Evolutionary conservation across 192 early-diverging fungal genomes (phyloP), one percentile per base, ranked within the genome.

Genomic region (Powellomyces hirtus): DNA sequence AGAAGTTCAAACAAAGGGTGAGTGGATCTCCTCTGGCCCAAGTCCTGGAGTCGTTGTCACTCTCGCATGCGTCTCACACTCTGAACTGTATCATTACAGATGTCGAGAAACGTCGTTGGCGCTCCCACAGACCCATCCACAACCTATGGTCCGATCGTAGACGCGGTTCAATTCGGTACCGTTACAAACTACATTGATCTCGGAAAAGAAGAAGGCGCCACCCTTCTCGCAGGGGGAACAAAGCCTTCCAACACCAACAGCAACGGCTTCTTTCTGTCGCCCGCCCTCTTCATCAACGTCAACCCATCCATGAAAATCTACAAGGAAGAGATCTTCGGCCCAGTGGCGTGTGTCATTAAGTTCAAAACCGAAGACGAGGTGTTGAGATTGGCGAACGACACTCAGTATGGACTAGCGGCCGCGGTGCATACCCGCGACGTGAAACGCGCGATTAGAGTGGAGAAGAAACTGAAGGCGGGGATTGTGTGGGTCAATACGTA

Each of bases 321-420:
- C 31, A 81, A 62, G 22, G 91, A 95, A 71, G 96, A 98, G 71
- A 94, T 91, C 6, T 97, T 97, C 85, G 95, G 95, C 7, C 95
- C 95, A 7, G 86, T 97, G 29, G 90, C 89, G 34, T 89, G 85
- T 11, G 77, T 97, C 30, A 86, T 86, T 69, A 79, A 63, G n/a
- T 95, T 77, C 42, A 46, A 71, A 38, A 87, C 86, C 11, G 89
- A 92, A 42, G 90, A 94, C 0, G 90, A 96, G 66, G 91, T 92
- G 1, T 27, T 98, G n/a, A 64, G 80, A 35, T 57, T 83, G 1
- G 95, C 93, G 16, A 98, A 98, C 75, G 77, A 75, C 55, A 80
- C 88, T 10, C 61, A 69, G 10, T 90, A 90, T 24, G 96, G 94
- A 0, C 75, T 97, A 38, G 91, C 93, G 0, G 92, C 89, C 4